Evolutionary conservation across 2,329 filamentous ascomycete species (phyloP).

Genomic region (Emericellopsis atlantica): DNA sequence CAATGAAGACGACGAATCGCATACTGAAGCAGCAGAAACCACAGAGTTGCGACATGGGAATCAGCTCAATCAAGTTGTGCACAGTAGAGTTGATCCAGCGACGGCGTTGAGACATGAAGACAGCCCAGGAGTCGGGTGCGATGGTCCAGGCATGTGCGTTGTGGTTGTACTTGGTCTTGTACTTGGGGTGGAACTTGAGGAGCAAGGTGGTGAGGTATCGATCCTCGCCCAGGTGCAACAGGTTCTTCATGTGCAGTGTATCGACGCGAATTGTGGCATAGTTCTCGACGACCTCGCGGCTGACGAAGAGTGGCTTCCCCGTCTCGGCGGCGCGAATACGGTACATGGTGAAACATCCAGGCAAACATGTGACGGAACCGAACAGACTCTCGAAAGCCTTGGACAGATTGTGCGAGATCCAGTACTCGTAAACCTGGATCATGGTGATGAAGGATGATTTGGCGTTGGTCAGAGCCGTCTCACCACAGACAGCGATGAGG

Average conservation of each 20-base stretch:
- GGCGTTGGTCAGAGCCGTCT: slow-evolving; percentile 85
- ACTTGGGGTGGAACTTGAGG: slow-evolving; percentile 81
- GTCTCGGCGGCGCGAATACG: slow-evolving; percentile 88
- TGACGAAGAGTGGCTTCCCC: slow-evolving; percentile 93
- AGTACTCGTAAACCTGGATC: slow-evolving; percentile 99
- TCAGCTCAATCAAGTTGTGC: slow-evolving; percentile 92
- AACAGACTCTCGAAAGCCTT: slow-evolving; percentile 98
- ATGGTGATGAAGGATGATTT: slow-evolving; percentile 92
- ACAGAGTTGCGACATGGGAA: slow-evolving; percentile 85
- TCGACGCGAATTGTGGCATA: slow-evolving; percentile 94
- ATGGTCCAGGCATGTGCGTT: slow-evolving; percentile 92
- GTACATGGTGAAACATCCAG: slow-evolving; percentile 99
- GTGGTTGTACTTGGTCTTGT: slow-evolving; percentile 97
- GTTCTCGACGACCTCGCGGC: slow-evolving; percentile 74
- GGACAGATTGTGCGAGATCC: slow-evolving; percentile 92
- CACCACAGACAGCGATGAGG: slow-evolving; percentile 88
- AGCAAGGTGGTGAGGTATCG: slow-evolving; percentile 91
- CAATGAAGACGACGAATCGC: slow-evolving; percentile 94
- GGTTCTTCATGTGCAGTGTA: slow-evolving; percentile 96
- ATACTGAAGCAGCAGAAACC: slow-evolving; percentile 99
- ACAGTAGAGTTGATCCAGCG: slow-evolving; percentile 99
- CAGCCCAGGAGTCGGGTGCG: slow-evolving; percentile 82
- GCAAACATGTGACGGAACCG: slow-evolving; percentile 91
- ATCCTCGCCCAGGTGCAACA: slow-evolving; percentile 94
- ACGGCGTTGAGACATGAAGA: slow-evolving; percentile 96